Conservation (phyloP, 345 rosid species). For the Eucalyptus polyanthemos region DNA sequence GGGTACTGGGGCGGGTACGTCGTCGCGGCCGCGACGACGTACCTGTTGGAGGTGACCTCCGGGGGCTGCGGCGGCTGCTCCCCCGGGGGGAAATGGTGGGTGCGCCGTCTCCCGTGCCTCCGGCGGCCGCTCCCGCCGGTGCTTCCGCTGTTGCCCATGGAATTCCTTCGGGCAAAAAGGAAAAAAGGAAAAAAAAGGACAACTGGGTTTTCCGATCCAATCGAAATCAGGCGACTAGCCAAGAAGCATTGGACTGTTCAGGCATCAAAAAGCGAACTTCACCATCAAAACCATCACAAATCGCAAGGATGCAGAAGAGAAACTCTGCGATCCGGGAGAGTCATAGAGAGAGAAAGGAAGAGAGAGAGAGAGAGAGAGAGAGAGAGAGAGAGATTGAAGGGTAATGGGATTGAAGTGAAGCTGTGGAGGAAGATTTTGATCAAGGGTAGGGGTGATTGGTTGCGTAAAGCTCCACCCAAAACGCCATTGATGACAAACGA, state of each 20-base stretch:
- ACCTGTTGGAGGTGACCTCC: slow-evolving; percentile 57
- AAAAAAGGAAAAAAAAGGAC: not conserved
- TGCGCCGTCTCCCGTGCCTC: slow-evolving; percentile 33
- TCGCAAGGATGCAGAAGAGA: not conserved
- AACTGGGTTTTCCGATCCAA: not conserved
- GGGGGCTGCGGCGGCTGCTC: slow-evolving; percentile 33
- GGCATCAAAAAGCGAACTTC: not conserved
- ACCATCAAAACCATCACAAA: not conserved
- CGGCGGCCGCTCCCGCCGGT: slow-evolving; percentile 44
- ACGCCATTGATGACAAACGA: not conserved
- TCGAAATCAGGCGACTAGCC: not conserved
- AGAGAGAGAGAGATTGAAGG: not conserved
- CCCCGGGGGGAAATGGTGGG: slow-evolving; percentile 33
- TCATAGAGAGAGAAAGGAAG: not conserved
- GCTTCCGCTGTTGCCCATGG: slow-evolving; percentile 62
- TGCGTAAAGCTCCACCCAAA: slow-evolving; percentile 1
- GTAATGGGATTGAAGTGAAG: not conserved
- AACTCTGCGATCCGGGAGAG: not conserved
- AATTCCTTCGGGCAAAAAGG: not conserved
- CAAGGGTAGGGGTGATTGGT: not conserved
- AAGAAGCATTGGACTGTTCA: not conserved
- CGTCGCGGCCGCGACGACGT: slow-evolving; percentile 81
- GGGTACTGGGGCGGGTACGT: slow-evolving; percentile 69
- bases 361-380: not conserved
- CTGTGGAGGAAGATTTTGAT: not conserved